Conservation (phyloP, 805 yeast species). For the Wickerhamiella sergipiensis region DNA sequence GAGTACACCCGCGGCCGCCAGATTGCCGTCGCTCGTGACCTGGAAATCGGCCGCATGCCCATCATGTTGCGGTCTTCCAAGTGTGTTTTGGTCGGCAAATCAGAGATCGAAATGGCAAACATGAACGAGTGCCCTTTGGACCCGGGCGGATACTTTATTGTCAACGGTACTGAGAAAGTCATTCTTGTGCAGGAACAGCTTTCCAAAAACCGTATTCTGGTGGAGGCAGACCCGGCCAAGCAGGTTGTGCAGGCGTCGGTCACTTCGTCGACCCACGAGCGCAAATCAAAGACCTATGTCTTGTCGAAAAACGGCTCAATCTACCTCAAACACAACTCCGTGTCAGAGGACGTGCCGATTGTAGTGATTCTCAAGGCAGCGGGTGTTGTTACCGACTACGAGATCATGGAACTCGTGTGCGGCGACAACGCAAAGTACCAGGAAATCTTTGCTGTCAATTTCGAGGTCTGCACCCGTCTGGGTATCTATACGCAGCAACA, state of each 20-base stretch:
- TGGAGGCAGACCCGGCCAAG: conserved; percentile 93
- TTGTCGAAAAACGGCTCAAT: conserved; percentile 82
- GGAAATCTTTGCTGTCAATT: conserved; percentile 81
- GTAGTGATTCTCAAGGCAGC: conserved; percentile 89
- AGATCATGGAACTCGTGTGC: conserved; percentile 86
- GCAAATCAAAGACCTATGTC: conserved; percentile 94
- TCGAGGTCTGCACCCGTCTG: conserved; percentile 81
- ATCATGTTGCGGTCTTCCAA: conserved; percentile 89
- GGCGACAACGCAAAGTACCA: conserved; percentile 82
- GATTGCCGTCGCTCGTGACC: conserved; percentile 75
- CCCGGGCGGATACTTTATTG: conserved; percentile 97
- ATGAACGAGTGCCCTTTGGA: conserved; percentile 91
- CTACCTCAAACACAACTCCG: conserved; percentile 87
- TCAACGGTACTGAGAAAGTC: conserved; percentile 95
- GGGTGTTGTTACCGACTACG: conserved; percentile 83
- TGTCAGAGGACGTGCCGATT: conserved; percentile 89
- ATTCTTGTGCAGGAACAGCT: conserved; percentile 93
- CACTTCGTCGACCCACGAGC: conserved; percentile 94
- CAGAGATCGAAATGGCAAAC: conserved; percentile 73
- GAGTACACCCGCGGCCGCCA: conserved; percentile 93
- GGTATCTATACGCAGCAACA: conserved; percentile 86
- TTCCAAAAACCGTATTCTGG: conserved; percentile 92
- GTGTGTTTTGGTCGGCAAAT: conserved; percentile 69
- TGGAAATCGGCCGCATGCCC: conserved; percentile 98
- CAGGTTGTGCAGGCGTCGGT: conserved; percentile 93